Percentiles rank a stretch among this genome's conserved stretches.
phyloP scores from a whole-genome alignment of 257 asterid genomes.

The Asclepias syriaca region DNA sequence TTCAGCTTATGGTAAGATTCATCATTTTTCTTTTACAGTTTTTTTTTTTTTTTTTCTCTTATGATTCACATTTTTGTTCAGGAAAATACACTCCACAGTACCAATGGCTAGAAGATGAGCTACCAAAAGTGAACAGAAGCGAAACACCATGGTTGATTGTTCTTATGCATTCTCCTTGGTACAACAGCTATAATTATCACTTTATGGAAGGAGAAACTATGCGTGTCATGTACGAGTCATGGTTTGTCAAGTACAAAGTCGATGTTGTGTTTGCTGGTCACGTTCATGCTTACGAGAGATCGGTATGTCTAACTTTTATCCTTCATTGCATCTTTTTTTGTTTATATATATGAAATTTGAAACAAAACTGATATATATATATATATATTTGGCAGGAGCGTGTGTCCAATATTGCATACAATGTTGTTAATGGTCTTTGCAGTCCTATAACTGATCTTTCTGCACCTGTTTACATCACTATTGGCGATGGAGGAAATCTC shows the following conservation, averaged over 20 bases:
- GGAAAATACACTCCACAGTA: slow-evolving; percentile 87
- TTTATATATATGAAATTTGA: neutral
- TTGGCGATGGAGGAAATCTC: slow-evolving; percentile 74
- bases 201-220: slow-evolving; percentile 94
- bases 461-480: slow-evolving; percentile 65
- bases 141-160: slow-evolving; percentile 94
- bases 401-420: slow-evolving; percentile 50
- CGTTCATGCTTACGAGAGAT: slow-evolving; percentile 90
- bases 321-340: neutral
- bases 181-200: slow-evolving; percentile 83
- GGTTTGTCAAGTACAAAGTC: slow-evolving; percentile 75
- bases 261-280: slow-evolving; percentile 91
- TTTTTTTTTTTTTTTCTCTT: too few species aligned
- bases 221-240: slow-evolving; percentile 78
- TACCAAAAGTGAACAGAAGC: slow-evolving; percentile 65
- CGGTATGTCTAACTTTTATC: slow-evolving; percentile 34
- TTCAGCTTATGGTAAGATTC: slow-evolving; percentile 72
- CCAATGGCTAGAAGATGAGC: slow-evolving; percentile 63
- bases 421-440: slow-evolving; percentile 48
- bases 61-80: slow-evolving; percentile 11
- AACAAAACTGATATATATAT: too few species aligned
- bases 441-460: slow-evolving; percentile 40
- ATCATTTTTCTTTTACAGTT: too few species aligned
- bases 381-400: slow-evolving; percentile 37
- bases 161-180: slow-evolving; percentile 85